phyloP scores from a whole-genome alignment of 2,329 filamentous ascomycete species.

The Nemania serpens region DNA sequence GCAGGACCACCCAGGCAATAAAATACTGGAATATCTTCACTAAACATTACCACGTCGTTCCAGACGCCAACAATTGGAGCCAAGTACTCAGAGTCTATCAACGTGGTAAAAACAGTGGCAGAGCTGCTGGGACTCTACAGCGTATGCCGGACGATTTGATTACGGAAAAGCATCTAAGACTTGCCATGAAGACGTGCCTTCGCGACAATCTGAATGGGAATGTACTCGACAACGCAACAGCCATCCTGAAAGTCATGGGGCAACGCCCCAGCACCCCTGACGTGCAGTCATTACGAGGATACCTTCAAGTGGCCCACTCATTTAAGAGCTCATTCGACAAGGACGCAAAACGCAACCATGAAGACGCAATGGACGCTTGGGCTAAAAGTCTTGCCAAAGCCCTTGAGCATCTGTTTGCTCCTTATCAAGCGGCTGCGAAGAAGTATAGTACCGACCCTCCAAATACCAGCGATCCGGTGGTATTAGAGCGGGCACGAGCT shows the following conservation, averaged over 20 bases:
- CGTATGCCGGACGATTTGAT: constrained; percentile 54
- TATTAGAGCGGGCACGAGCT: constrained; percentile 2
- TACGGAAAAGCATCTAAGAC: constrained; percentile 63
- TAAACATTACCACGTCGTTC: constrained; percentile 61
- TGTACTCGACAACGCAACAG: constrained; percentile 66
- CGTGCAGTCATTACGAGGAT: constrained; percentile 55
- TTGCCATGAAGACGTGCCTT: constrained; percentile 74
- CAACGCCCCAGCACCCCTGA: constrained; percentile 52
- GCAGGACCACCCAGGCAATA: constrained; percentile 64
- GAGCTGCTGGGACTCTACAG: constrained; percentile 63
- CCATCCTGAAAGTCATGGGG: constrained; percentile 69
- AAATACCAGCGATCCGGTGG: neutral
- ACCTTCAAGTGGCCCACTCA: constrained; percentile 60
- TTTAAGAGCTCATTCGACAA: constrained; percentile 49
- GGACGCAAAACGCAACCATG: constrained; percentile 37
- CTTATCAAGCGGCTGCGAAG: constrained; percentile 44
- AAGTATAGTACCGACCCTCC: constrained; percentile 17
- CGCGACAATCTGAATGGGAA: constrained; percentile 78
- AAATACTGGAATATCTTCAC: constrained; percentile 81
- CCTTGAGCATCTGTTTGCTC: constrained; percentile 56
- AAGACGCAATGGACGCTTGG: constrained; percentile 50
- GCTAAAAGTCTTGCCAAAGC: constrained; percentile 57
- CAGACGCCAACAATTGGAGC: constrained; percentile 74
- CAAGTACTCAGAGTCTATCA: constrained; percentile 71
- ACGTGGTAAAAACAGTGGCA: constrained; percentile 66